Evolutionary conservation across 148 eudicot genomes (phyloP).

Genomic region (Vaccinium darrowii): DNA sequence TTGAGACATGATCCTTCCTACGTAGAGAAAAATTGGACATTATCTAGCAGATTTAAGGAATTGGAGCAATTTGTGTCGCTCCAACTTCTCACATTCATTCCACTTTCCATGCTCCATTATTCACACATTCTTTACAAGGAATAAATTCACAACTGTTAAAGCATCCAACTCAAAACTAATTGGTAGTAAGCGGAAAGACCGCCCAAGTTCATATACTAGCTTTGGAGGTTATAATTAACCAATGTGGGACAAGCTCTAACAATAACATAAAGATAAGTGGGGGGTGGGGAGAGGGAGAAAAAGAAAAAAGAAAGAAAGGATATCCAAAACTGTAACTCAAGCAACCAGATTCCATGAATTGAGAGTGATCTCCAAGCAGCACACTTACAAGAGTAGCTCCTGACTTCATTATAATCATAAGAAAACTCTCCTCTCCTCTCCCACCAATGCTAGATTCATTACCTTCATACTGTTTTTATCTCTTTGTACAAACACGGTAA

Average conservation of each 20-base stretch:
- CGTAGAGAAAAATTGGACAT: background rate
- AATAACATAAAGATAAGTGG: background rate
- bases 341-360: slow-evolving; percentile 1
- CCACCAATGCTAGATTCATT: background rate
- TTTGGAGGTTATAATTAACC: no score
- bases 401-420: background rate
- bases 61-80: background rate
- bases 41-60: background rate
- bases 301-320: background rate
- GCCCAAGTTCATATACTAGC: no score
- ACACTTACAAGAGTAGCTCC: background rate
- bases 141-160: background rate
- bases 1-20: background rate
- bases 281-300: no score
- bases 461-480: background rate
- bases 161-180: no score
- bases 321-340: background rate
- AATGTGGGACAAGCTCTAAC: no score
- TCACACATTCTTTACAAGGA: background rate
- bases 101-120: background rate
- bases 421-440: background rate
- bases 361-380: background rate
- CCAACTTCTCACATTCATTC: background rate
- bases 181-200: no score
- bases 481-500: no score